phyloP scores from a whole-genome alignment of 176 grass and related monocot species.

The Zizania latifolia region DNA sequence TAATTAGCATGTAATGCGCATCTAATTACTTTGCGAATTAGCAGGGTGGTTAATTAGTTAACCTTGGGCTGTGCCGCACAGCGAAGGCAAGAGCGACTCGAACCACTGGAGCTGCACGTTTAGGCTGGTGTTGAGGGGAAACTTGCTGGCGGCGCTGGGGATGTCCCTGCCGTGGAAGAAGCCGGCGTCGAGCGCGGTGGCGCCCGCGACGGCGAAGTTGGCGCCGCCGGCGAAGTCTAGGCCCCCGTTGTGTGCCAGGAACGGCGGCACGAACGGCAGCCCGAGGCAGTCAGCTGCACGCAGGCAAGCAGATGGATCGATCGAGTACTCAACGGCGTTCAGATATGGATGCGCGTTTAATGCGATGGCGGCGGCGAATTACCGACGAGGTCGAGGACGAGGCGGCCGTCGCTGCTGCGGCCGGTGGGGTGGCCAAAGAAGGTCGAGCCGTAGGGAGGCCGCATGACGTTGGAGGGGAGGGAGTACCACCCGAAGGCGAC shows the following conservation, averaged over 20 bases:
- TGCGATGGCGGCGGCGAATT: no score
- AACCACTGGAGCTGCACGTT: slow-evolving; percentile 41
- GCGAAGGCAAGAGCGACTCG: slow-evolving; percentile 6
- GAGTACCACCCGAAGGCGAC: background rate
- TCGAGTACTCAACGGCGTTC: no score
- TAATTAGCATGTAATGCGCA: background rate
- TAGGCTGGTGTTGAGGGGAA: slow-evolving; percentile 14
- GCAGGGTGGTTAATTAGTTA: background rate
- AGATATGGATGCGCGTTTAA: no score
- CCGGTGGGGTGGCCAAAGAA: slow-evolving; percentile 32
- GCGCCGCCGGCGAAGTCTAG: slow-evolving; percentile 26
- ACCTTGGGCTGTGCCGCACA: slow-evolving; percentile 27
- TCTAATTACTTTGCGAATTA: background rate
- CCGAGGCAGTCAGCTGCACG: slow-evolving; percentile 10
- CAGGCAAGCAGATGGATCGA: background rate
- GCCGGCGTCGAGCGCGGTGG: slow-evolving; percentile 18
- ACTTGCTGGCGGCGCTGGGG: background rate
- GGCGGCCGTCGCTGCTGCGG: slow-evolving; percentile 19
- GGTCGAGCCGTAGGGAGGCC: slow-evolving; percentile 23
- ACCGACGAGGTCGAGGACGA: slow-evolving; percentile 35
- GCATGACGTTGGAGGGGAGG: background rate
- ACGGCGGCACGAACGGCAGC: slow-evolving; percentile 21
- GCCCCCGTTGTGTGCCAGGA: background rate
- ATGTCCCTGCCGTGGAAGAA: slow-evolving; percentile 14
- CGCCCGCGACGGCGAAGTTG: slow-evolving; percentile 26